Percentiles rank a stretch among this genome's conserved stretches.
Conservation (phyloP, 2,329 filamentous ascomycete species). For the Trichoderma endophyticum region DNA sequence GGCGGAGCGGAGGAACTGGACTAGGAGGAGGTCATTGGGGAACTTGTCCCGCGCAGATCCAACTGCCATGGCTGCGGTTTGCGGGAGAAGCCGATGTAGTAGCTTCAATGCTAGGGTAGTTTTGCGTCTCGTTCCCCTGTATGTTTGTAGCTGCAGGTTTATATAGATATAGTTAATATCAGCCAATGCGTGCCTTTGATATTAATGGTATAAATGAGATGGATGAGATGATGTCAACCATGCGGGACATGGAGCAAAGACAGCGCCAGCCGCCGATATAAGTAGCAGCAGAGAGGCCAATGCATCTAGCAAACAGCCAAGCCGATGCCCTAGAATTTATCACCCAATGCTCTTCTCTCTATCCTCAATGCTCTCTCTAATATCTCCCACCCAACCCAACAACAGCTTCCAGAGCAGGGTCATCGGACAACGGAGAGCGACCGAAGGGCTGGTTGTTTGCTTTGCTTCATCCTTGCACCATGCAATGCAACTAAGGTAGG, state of each 20-base stretch:
- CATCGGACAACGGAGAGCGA: slow-evolving; percentile 14
- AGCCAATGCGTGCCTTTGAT: background rate
- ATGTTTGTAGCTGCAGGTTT: background rate
- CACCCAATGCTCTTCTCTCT: background rate
- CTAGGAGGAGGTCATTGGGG: slow-evolving; percentile 21
- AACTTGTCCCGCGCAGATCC: slow-evolving; percentile 8
- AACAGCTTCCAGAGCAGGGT: background rate
- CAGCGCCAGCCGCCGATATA: background rate
- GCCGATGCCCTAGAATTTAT: background rate
- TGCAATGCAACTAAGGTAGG: slow-evolving; percentile 1
- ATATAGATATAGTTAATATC: background rate
- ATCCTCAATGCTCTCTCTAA: background rate
- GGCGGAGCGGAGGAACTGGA: slow-evolving; percentile 21
- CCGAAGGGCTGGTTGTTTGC: slow-evolving; percentile 14
- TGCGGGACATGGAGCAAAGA: background rate
- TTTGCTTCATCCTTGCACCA: slow-evolving; percentile 7
- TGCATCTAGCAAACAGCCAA: background rate
- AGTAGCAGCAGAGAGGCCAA: background rate
- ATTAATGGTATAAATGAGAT: background rate
- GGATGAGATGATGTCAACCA: background rate
- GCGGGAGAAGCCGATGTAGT: background rate
- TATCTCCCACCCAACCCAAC: background rate
- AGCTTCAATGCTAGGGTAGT: background rate
- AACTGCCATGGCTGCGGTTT: slow-evolving; percentile 1
- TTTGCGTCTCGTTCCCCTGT: background rate